Conservation (phyloP, 2,329 filamentous ascomycete genomes). For the Ophiocordyceps australis region DNA sequence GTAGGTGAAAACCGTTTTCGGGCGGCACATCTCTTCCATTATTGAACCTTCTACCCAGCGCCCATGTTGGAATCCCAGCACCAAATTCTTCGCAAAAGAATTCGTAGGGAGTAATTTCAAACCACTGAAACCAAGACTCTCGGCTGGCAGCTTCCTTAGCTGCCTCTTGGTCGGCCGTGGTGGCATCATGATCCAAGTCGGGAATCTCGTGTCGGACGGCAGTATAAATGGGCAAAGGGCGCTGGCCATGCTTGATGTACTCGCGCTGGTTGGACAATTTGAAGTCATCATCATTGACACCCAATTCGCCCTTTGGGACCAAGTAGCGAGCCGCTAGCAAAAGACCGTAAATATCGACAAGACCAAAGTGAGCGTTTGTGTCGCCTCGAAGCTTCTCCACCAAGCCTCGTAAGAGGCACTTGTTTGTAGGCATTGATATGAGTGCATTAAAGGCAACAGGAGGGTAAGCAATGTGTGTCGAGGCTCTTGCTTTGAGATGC, state of each 20-base stretch:
- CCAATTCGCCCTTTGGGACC: constrained; percentile 61
- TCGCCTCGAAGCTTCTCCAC: constrained; percentile 84
- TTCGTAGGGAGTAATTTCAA: constrained; percentile 87
- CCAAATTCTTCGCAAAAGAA: constrained; percentile 86
- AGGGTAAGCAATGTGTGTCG: constrained; percentile 83
- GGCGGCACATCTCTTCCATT: constrained; percentile 35
- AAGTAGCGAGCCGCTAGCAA: constrained; percentile 70
- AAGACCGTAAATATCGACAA: constrained; percentile 87
- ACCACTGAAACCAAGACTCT: constrained; percentile 95
- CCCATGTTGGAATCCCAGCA: constrained; percentile 90
- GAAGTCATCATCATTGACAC: constrained; percentile 59
- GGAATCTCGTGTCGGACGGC: constrained; percentile 93
- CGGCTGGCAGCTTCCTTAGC: constrained; percentile 34
- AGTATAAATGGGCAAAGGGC: constrained; percentile 88
- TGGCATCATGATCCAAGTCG: constrained; percentile 22
- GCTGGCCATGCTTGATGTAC: constrained; percentile 57
- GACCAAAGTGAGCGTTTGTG: constrained; percentile 52
- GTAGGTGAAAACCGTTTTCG: constrained; percentile 51
- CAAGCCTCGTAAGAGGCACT: constrained; percentile 70
- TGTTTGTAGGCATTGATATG: constrained; percentile 82
- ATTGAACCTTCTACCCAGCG: constrained; percentile 67
- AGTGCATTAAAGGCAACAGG: constrained; percentile 66
- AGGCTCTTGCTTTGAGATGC: constrained; percentile 72
- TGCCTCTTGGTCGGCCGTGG: constrained; percentile 19
- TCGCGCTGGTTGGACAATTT: constrained; percentile 78